Conservation (phyloP, 1,284 basidiomycete species). For the Microbotryomycetes sp. region DNA sequence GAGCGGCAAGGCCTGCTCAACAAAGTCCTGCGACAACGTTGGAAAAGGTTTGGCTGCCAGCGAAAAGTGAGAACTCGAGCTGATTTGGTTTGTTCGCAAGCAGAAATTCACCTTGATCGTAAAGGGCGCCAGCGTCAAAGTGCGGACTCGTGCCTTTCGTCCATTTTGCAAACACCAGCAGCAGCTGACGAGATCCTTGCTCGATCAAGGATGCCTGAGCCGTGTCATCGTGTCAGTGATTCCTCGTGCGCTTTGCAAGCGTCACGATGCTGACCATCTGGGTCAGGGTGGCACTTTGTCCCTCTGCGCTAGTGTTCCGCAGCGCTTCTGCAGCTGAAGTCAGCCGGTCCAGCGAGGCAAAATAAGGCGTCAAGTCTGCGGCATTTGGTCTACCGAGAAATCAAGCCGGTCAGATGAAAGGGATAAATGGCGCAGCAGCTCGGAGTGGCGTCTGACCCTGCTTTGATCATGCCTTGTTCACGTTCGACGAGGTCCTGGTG, state of each 20-base stretch:
- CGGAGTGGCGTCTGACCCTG: conserved; percentile 17
- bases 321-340: conserved; percentile 26
- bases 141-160: conserved; percentile 19
- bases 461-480: conserved; percentile 31
- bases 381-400: conserved; percentile 17
- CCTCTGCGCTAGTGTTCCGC: conserved; percentile 26
- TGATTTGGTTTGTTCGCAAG: background rate
- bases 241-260: background rate
- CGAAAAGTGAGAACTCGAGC: background rate
- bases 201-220: conserved; percentile 20
- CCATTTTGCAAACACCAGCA: conserved; percentile 25
- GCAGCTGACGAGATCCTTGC: conserved; percentile 18
- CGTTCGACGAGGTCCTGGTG: conserved; percentile 34
- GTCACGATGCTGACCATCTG: conserved; percentile 17
- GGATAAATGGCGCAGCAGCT: background rate
- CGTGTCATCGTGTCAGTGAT: background rate
- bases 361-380: conserved; percentile 24
- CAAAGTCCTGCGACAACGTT: conserved; percentile 18
- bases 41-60: conserved; percentile 27
- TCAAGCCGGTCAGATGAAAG: no score
- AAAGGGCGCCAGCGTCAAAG: conserved; percentile 26
- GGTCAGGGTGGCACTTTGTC: conserved; percentile 19
- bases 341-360: conserved; percentile 27
- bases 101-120: conserved; percentile 20
- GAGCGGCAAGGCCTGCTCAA: conserved; percentile 27